Evolutionary conservation across 495 filamentous ascomycete species (phyloP).

Genomic region (Lasiosphaeris hirsuta): DNA sequence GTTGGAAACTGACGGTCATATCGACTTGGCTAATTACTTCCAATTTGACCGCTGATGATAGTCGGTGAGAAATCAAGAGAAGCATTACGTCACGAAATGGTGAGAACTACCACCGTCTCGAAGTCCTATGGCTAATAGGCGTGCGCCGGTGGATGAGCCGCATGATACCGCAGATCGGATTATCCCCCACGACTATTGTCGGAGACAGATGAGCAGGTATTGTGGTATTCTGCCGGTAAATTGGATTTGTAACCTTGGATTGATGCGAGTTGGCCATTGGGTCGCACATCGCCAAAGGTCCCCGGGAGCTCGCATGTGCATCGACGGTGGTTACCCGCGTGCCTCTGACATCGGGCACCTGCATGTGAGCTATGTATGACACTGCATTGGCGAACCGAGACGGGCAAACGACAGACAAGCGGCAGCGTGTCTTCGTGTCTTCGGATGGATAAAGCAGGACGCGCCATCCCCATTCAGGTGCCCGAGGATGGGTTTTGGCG

Average conservation of each 20-base stretch:
- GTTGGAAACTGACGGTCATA: constrained; percentile 41
- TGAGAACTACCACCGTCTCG: background rate
- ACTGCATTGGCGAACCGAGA: too few relatives aligned
- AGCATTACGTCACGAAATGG: background rate
- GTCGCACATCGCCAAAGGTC: too few relatives aligned
- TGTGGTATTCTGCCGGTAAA: constrained; percentile 20
- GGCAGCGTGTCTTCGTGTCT: too few relatives aligned
- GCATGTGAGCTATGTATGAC: background rate
- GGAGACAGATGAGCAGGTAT: constrained; percentile 14
- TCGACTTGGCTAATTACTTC: constrained; percentile 42
- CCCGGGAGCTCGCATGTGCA: too few relatives aligned
- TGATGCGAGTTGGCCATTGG: too few relatives aligned
- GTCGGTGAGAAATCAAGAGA: background rate
- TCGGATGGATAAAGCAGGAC: too few relatives aligned
- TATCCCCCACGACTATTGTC: constrained; percentile 12
- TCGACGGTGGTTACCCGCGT: background rate
- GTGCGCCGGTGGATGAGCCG: background rate
- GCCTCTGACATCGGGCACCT: background rate
- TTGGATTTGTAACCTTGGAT: background rate
- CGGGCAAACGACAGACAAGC: too few relatives aligned
- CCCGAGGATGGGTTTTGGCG: too few relatives aligned
- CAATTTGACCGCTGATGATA: constrained; percentile 10
- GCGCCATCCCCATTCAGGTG: too few relatives aligned
- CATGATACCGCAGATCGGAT: background rate
- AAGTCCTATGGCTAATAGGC: too few relatives aligned